Conservation (phyloP, 2,329 filamentous ascomycete species). For the Malbranchea cinnamomea region DNA sequence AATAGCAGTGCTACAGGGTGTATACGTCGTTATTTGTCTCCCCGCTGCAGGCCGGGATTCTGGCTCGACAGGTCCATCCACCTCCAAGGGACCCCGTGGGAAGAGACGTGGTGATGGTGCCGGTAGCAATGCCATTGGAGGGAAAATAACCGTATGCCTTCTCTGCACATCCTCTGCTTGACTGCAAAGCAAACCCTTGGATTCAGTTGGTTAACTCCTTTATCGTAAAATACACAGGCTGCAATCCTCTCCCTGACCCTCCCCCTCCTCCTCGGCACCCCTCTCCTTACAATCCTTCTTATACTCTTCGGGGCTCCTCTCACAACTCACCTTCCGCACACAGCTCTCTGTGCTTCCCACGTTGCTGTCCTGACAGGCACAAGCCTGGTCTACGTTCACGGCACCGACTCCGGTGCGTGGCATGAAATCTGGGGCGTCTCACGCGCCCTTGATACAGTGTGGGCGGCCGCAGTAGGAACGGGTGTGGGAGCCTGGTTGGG, state of each 20-base stretch:
- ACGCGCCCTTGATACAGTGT: constrained; percentile 67
- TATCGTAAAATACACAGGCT: constrained; percentile 37
- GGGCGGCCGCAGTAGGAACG: constrained; percentile 66
- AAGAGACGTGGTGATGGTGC: constrained; percentile 9
- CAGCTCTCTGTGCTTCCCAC: constrained; percentile 65
- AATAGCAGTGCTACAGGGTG: constrained; percentile 48
- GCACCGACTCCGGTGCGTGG: constrained; percentile 60
- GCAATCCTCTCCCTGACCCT: constrained; percentile 52
- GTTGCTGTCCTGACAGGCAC: constrained; percentile 64
- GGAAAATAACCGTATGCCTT: too few species aligned
- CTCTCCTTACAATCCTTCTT: constrained; percentile 45
- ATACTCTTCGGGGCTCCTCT: constrained; percentile 86
- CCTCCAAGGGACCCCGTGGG: background rate
- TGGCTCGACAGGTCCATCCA: too few species aligned
- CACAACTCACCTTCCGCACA: constrained; percentile 65
- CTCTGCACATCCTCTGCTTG: too few species aligned
- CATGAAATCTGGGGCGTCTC: constrained; percentile 51
- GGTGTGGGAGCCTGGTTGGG: constrained; percentile 79
- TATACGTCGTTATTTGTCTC: constrained; percentile 44
- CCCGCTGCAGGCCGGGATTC: constrained; percentile 21
- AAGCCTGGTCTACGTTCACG: constrained; percentile 73
- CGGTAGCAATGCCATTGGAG: constrained; percentile 6
- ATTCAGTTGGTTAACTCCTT: too few species aligned
- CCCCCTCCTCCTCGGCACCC: constrained; percentile 36
- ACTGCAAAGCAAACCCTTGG: too few species aligned